Base-by-base conservation (phyloP, 352 stramenopile genomes). In the Phytophthora brassicae region DNA sequence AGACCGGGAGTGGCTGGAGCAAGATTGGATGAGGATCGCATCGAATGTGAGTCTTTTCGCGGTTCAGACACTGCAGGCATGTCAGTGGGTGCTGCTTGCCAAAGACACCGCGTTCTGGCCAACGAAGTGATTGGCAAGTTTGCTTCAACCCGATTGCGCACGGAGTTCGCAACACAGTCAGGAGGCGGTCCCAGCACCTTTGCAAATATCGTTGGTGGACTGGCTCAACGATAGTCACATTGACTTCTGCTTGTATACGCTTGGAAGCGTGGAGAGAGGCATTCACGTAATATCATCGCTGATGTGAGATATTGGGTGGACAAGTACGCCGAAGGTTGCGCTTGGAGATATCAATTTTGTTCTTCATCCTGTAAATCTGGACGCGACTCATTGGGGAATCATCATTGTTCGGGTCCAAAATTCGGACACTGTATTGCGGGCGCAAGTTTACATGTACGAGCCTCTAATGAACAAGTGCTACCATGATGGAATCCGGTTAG, bases 221-320 rank as follows among this genome's bases (percentile, higher is more conserved):
- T 17, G 16, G 33, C 20, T 56, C n/a, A 56, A 56, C n/a, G 35
- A 56, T 23, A 44, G 28, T 16, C 12, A 43, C 35, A 46, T 56
- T 22, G 13, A 56, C 16, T 36, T 46, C 14, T 46, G 17, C 22
- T 39, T 56, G 12, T 9, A 35, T 19, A 33, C n/a, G 17, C 36
- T 46, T 16, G 48, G 28, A 35, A 11, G 28, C 28, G 2, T 39
- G 31, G 36, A 22, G 31, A n/a, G 19, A 11, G 22, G 6, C 6
- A 56, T 20, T 45, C 13, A 26, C 35, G 20, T 45, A 2, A 23
- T 56, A 3, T 43, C 24, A 5, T 56, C 33, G 24, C 35, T 36
- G n/a, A 24, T 26, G 33, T 36, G 19, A 35, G 17, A 3, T 13
- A 19, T 39, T 16, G 33, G 48, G 4, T 56, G 48, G 48, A 31